Evolutionary conservation across 148 eudicot genomes (phyloP), one percentile per base, ranked within the genome.

Genomic region (Chenopodium quinoa): DNA sequence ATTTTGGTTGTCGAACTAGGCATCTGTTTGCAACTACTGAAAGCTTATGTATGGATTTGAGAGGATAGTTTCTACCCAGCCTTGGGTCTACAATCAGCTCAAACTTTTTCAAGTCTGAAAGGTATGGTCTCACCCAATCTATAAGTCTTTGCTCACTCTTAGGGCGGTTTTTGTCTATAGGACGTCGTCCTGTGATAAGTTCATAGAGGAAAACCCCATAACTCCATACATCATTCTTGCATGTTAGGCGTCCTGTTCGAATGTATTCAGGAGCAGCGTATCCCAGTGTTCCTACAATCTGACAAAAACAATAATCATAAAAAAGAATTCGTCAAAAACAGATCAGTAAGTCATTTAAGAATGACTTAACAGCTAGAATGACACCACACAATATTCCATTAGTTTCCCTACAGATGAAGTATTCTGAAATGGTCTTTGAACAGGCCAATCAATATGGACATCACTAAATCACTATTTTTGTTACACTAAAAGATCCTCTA

Each of bases 231-330:
- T 95, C 99, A 69, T 87, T 95, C 86, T 92, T 95, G 88, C 85
- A 84, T 58, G 97, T 95, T 72, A 95, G 93, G 78, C 89, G 97
- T 29, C 97, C 96, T n/a, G 97, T 93, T 85, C 88, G 89, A 71
- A 95, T 78, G 86, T 95, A 95, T 80, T 95, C 99, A 7, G 99
- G 99, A 73, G 99, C 97, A 73, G 99, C 99, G 75, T 95, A 95
- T 77, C 97, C 99, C 89, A 91, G 74, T 3, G 99, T 95, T 79
- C 99, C 99, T 20, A 93, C 99, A 82, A 93, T 93, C 99, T 95
- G 89, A 54, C 25, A 80, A 71, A 46, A n/a, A 31, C 58, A 22
- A 58, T 1, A 76, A 20, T 22, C 47, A 23, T 4, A 60, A 20
- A 79, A 46, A 67, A 66, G 7, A 23, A 47, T 22, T 46, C 9